phyloP scores from a whole-genome alignment of 345 rosid species.

The Eucalyptus regnans region DNA sequence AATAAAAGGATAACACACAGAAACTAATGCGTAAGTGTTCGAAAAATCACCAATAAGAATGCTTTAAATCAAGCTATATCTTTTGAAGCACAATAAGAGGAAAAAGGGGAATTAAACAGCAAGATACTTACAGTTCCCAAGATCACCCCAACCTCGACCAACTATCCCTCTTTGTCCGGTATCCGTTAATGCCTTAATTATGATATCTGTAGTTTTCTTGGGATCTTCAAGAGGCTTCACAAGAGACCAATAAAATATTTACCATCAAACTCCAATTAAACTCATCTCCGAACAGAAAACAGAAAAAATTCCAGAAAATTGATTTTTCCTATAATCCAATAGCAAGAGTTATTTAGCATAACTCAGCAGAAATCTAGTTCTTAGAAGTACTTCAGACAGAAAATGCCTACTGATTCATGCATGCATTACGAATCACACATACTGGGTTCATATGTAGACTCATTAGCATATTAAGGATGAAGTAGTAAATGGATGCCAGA shows the following conservation, averaged over 20 bases:
- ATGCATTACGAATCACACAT: not conserved
- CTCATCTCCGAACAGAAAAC: not conserved
- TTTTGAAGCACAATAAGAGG: not conserved
- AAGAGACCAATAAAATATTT: not conserved
- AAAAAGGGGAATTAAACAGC: not conserved
- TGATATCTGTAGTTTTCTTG: conserved; percentile 52
- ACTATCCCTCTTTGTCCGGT: conserved; percentile 91
- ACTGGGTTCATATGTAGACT: not conserved
- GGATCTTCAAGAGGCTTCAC: conserved; percentile 93
- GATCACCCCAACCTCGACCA: conserved; percentile 94
- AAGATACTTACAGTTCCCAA: conserved; percentile 64
- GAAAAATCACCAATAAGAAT: not conserved
- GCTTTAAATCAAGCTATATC: not conserved
- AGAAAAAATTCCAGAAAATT: not conserved
- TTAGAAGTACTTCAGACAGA: not conserved
- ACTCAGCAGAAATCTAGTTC: not conserved
- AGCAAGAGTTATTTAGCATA: not conserved
- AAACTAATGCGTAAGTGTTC: not conserved
- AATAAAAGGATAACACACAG: not conserved
- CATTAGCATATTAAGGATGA: not conserved
- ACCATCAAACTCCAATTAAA: not conserved
- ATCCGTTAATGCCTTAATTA: conserved; percentile 75
- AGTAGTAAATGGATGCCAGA: not conserved
- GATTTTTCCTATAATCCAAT: not conserved
- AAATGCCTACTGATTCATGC: not conserved